A percentile compares a stretch with the other conserved stretches of the same genome.
These are phyloP conservation scores for Centrapalus pauciflorus DNA, from an alignment of 129 eudicot genomes.

Conservation along the genomic window DNA sequence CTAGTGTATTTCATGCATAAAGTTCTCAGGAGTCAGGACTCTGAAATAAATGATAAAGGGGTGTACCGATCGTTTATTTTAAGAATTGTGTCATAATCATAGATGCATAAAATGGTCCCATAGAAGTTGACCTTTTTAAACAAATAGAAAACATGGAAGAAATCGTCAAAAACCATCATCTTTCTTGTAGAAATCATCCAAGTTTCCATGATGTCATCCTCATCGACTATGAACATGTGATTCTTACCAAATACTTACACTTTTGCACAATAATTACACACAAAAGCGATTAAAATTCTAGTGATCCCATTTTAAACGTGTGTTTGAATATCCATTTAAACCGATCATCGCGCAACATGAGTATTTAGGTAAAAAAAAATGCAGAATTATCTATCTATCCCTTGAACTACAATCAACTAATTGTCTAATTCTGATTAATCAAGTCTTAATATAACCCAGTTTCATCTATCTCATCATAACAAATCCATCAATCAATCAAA, in stretches of 20 bases:
- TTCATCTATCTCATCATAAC: not conserved
- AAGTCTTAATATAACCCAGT: too few relatives aligned
- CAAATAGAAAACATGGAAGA: not conserved
- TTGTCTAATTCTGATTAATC: too few relatives aligned
- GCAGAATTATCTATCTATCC: too few relatives aligned
- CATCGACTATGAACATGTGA: not conserved
- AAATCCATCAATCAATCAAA: constrained; percentile 8
- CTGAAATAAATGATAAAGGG: not conserved
- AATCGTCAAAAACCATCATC: not conserved
- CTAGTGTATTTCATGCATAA: not conserved
- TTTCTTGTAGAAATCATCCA: not conserved
- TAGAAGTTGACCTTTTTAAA: not conserved
- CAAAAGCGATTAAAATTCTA: too few relatives aligned
- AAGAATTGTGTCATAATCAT: not conserved
- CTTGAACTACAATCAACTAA: too few relatives aligned
- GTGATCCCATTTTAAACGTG: too few relatives aligned
- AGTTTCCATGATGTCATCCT: not conserved
- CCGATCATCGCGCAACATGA: too few relatives aligned
- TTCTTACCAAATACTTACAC: not conserved
- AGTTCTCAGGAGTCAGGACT: too few relatives aligned
- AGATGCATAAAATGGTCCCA: not conserved
- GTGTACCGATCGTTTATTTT: not conserved
- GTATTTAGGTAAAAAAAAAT: too few relatives aligned
- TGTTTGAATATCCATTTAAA: too few relatives aligned
- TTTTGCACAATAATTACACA: not conserved